Evolutionary conservation across 108 stramenopile genomes (phyloP), one percentile per base, ranked within the genome.

Genomic region (Cyclotella atomus): DNA sequence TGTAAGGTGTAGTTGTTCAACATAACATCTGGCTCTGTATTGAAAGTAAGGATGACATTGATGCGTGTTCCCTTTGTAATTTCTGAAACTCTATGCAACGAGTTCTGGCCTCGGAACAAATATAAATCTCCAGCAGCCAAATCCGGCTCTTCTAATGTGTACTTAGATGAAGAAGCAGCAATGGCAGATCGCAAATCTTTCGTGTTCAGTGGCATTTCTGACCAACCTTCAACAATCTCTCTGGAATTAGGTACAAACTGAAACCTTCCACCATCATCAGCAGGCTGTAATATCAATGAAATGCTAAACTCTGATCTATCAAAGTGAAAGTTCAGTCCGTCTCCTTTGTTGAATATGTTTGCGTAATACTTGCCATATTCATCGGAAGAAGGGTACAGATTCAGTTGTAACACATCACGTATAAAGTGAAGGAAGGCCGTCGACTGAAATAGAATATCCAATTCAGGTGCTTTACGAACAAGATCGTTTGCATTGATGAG

Each of bases 231-330:
- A 30, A 77, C 61, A 34, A 70, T 30, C 24, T 27, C 29, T 64
- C 49, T 77, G 3, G 68, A 69, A 54, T 71, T 63, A 4, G 67
- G 75, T 29, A 65, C 60, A 34, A 77, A 77, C 44, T 77, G 76
- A 60, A 77, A 77, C 29, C 35, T 43, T 19, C 76, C 76, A 15
- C 70, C 76, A 19, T 53, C 57, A 17, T 59, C 47, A 27, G 76
- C 60, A 0, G 76, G 76, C 44, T 63, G 60, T n/a, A 77, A 32
- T 34, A 77, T 71, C 30, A 77, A 45, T 7, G 70, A 71, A 29
- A 77, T 71, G 27, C 76, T 77, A 27, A 71, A 77, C 36, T 77
- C 76, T 2, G 76, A 71, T 45, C 70, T 19, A 43, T 77, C 76
- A 34, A 77, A 71, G 55, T 77, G 70, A 28, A 38, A 77, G 27